Evolutionary conservation across 2,329 filamentous ascomycete species (phyloP).

Genomic region (Cercospora sp.): DNA sequence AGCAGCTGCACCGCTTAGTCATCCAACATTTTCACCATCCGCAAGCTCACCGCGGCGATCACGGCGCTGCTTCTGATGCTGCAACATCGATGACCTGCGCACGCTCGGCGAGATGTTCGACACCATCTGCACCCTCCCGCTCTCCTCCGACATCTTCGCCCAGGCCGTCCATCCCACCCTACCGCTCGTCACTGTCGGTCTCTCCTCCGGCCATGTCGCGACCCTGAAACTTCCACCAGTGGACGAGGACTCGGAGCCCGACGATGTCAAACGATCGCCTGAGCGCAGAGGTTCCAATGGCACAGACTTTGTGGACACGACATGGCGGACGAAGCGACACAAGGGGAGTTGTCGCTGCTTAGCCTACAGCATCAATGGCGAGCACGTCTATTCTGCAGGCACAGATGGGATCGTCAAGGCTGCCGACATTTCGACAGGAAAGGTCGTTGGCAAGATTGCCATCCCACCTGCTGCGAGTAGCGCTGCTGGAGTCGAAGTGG

Average conservation of each 20-base stretch:
- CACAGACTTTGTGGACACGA: conserved; percentile 73
- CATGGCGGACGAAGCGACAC: conserved; percentile 86
- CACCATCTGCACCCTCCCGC: conserved; percentile 84
- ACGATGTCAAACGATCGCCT: conserved; percentile 19
- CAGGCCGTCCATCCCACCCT: conserved; percentile 83
- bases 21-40: not conserved
- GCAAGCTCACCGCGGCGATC: not conserved
- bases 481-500: conserved; percentile 50
- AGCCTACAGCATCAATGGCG: conserved; percentile 75
- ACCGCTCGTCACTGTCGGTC: conserved; percentile 81
- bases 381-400: conserved; percentile 61
- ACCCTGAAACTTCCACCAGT: conserved; percentile 69
- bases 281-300: conserved; percentile 55
- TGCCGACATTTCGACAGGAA: conserved; percentile 58
- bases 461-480: conserved; percentile 60
- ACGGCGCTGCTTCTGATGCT: not conserved
- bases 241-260: conserved; percentile 50
- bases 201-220: conserved; percentile 82
- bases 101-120: conserved; percentile 67
- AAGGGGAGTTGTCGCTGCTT: conserved; percentile 89
- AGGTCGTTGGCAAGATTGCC: conserved; percentile 77
- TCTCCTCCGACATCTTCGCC: conserved; percentile 82
- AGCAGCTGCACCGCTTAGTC: not conserved
- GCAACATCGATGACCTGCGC: conserved; percentile 14
- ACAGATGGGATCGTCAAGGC: conserved; percentile 65